Base-by-base conservation (phyloP, 108 stramenopile species). In the Pseudonitzschia multiseries region DNA sequence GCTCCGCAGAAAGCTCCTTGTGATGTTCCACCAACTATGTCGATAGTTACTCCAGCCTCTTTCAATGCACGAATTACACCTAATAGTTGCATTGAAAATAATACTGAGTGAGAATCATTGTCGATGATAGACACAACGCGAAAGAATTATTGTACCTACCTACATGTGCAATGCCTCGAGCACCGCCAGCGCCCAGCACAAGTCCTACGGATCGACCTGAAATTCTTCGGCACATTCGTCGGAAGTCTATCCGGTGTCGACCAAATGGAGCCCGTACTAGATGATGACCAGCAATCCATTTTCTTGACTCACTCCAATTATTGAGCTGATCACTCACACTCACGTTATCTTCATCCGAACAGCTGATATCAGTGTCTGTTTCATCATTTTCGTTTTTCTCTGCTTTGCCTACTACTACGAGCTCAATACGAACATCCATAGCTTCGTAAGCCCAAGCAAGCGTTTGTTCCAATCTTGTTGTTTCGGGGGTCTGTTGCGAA, bases 1-100 rank as follows among this genome's bases (percentile, higher is more conserved):
- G 78, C 78, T 20, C 83, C 83, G 31, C 78, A 50, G 43, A 84
- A 87, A 41, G 86, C 86, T 21, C 86, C 86, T 63, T 87, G 86
- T 31, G 78, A 79, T 15, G 83, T 87, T 4, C 86, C 86, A 28
- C 86, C 86, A 68, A 82, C 81, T 12, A 84, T 44, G 41, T 87
- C 86, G 6, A 87, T 62, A 3, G 81, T 73, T 8, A 87, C 60
- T 13, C 83, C 81, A n/a, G 70, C 76, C 53, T 87, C 86, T 32
- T 68, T 77, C 59, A 87, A 54, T 32, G 83, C 86, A 46, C 48
- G 68, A 44, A 84, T 84, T 0, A 87, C 75, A 18, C 86, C 61
- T 62, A 28, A 40, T 33, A 13, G 40, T 31, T 8, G 53, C 36
- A 36, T 36, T 6, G 50, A 51, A 8, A n/a, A 51, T 51, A 9